Evolutionary conservation across 176 grass and related monocot genomes (phyloP).

Genomic region (Zoysia japonica): DNA sequence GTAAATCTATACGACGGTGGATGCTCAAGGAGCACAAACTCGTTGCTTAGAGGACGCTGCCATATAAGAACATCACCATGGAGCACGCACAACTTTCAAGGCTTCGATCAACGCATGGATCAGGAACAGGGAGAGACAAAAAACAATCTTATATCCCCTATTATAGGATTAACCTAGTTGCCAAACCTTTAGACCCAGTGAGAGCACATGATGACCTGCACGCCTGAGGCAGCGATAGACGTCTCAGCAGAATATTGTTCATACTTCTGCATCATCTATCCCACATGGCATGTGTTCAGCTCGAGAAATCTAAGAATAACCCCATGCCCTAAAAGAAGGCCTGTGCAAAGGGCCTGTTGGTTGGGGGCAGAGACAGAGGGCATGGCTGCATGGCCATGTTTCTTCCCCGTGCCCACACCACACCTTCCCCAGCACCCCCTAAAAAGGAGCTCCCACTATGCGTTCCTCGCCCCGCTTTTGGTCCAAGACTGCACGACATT

Average conservation of each 20-base stretch:
- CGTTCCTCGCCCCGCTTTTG: slow-evolving; percentile 51
- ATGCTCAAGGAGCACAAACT: background rate
- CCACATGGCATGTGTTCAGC: slow-evolving; percentile 4
- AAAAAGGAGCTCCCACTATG: slow-evolving; percentile 97
- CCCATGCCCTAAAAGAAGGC: slow-evolving; percentile 49
- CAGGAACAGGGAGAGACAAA: background rate
- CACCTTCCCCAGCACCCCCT: slow-evolving; percentile 37
- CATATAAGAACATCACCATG: background rate
- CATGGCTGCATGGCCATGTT: slow-evolving; percentile 8
- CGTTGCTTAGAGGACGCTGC: background rate
- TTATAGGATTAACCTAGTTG: background rate
- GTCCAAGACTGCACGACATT: slow-evolving; percentile 34
- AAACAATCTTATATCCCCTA: background rate
- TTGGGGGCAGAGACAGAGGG: slow-evolving; percentile 33
- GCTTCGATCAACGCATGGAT: background rate
- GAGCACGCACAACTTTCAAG: background rate
- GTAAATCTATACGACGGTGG: background rate
- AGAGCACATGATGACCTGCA: background rate
- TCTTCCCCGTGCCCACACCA: slow-evolving; percentile 44
- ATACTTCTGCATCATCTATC: slow-evolving; percentile 1
- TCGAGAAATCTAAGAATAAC: slow-evolving; percentile 39
- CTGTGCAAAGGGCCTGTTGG: slow-evolving; percentile 38
- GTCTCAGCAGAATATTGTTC: background rate
- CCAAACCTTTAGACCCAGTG: background rate
- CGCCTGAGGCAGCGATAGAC: background rate